phyloP scores from a whole-genome alignment of 768 basidiomycete species.

The Clitopilus passeckerianus region DNA sequence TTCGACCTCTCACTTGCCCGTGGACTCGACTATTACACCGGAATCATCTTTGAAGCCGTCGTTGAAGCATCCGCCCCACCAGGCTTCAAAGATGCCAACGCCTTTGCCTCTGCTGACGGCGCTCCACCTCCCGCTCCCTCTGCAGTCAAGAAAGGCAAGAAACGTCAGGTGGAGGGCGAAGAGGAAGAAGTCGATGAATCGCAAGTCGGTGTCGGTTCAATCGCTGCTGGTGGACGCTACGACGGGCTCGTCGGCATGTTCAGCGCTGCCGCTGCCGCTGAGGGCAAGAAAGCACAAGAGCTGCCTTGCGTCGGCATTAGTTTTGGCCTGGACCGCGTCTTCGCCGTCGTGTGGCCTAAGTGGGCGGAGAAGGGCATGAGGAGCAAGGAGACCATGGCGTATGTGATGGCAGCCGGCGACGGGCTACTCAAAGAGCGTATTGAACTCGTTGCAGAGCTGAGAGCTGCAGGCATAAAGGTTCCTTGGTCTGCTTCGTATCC shows the following conservation, averaged over 20 bases:
- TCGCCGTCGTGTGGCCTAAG: slow-evolving; percentile 85
- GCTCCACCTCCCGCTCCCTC: slow-evolving; percentile 23
- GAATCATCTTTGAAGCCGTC: slow-evolving; percentile 95
- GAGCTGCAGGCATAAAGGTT: slow-evolving; percentile 87
- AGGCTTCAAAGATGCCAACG: slow-evolving; percentile 55
- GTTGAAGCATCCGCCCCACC: slow-evolving; percentile 94
- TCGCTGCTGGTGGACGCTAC: slow-evolving; percentile 97
- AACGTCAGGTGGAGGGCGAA: slow-evolving; percentile 39
- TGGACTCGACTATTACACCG: slow-evolving; percentile 97
- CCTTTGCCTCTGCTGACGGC: slow-evolving; percentile 36
- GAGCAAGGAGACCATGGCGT: slow-evolving; percentile 90
- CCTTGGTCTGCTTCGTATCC: slow-evolving; percentile 12
- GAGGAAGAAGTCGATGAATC: slow-evolving; percentile 92
- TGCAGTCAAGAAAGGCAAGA: slow-evolving; percentile 34
- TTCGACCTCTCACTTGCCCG: slow-evolving; percentile 98
- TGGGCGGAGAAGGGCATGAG: slow-evolving; percentile 77
- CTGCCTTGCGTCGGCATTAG: slow-evolving; percentile 91
- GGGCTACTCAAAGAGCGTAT: slow-evolving; percentile 86
- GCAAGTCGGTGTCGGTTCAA: slow-evolving; percentile 93
- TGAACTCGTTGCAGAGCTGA: slow-evolving; percentile 68
- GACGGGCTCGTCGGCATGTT: slow-evolving; percentile 94
- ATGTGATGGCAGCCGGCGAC: slow-evolving; percentile 88
- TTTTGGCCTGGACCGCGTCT: slow-evolving; percentile 91
- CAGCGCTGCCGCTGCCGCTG: slow-evolving; percentile 72
- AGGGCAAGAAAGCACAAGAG: slow-evolving; percentile 56